Evolutionary conservation across 2,329 filamentous ascomycete genomes (phyloP), one percentile per base, ranked within the genome.

Genomic region (Claviceps quebecensis): DNA sequence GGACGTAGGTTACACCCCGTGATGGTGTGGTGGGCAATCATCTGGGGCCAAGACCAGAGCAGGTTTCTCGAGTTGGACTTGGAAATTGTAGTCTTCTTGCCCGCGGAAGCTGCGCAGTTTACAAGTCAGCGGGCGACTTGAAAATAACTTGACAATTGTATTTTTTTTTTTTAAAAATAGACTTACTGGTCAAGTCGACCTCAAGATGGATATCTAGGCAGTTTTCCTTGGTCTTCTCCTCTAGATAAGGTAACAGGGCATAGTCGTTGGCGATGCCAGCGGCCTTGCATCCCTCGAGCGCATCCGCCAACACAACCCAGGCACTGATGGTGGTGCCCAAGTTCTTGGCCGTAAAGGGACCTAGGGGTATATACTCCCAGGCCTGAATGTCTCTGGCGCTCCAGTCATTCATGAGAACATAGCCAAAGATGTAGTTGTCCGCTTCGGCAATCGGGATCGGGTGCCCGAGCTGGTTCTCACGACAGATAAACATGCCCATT

Each of bases 31-130:
- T 93, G 87, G 0, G 87, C 78, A 37, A 93, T 71, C 86, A 91
- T 90, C 63, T 93, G 87, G 0, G 84, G 77, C 69, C 88, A 93
- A 0, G 86, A 90, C 75, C 81, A 93, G 1, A 91, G 73, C 1
- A 93, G 71, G 48, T 73, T 65, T 19, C 57, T 63, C 1, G 66
- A 64, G 47, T 61, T 69, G 5, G 67, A 68, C 44, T 57, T 59
- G 16, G 57, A 61, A 13, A 70, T 59, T n/a, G 61, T 59, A 1
- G 59, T 65, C 45, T 61, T 66, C 45, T 62, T 56, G 4, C 65
- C 66, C 9, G 56, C 54, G 37, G 61, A 55, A 3, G 66, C 65
- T 69, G n/a, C 0, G 8, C n/a, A 23, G 11, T 4, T 29, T 29
- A 8, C 3, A 29, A 39, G 37, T 39, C 37, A 39, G 37, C 37